Evolutionary conservation across 1,139 yeast genomes (phyloP), one percentile per base, ranked within the genome.

Genomic region (Geotrichum citri-aurantii): DNA sequence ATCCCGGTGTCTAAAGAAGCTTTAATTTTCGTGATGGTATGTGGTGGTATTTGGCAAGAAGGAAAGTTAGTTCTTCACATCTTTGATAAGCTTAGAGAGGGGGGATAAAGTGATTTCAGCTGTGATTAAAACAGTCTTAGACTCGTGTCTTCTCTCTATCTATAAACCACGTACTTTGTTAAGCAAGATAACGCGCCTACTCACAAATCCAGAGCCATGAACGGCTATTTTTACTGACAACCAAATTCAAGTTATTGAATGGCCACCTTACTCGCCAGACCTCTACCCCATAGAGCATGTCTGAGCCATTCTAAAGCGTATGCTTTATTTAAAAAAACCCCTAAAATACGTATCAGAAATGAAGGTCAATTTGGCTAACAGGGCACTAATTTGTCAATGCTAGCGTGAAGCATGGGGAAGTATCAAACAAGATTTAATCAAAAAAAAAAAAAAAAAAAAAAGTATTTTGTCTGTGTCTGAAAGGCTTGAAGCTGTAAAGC

Each of bases 401-500:
- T 10, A 7, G 31, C 31, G 31, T 27, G 31, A 27, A 27, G 10
- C 31, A 1, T 27, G 31, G 31, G 10, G 10, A 7, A 10, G 10
- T 27, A 27, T 27, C 10, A 10, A 10, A 7, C 31, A 27, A 27
- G 31, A 47, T 6, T n/a, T 21, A 46, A 24, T 14, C 6, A 19
- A 12, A 12, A 24, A n/a, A n/a, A n/a, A n/a, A n/a, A n/a, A n/a
- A n/a, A n/a, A n/a, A n/a, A n/a, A n/a, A n/a, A n/a, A 4, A 48
- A 14, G 21, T 24, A 27, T 48, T 6, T 14, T 1, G n/a, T n/a
- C n/a, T n/a, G n/a, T n/a, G n/a, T n/a, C n/a, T 50, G 23, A 70
- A 89, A 89, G 2, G 96, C 85, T 68, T 87, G 88, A 2, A 95
- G 95, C 12, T 96, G 95, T 77, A 89, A 89, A 69, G 86, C 88